Evolutionary conservation across 768 basidiomycete species (phyloP), one percentile per base, ranked within the genome.

Genomic region (Tulasnella sp.): DNA sequence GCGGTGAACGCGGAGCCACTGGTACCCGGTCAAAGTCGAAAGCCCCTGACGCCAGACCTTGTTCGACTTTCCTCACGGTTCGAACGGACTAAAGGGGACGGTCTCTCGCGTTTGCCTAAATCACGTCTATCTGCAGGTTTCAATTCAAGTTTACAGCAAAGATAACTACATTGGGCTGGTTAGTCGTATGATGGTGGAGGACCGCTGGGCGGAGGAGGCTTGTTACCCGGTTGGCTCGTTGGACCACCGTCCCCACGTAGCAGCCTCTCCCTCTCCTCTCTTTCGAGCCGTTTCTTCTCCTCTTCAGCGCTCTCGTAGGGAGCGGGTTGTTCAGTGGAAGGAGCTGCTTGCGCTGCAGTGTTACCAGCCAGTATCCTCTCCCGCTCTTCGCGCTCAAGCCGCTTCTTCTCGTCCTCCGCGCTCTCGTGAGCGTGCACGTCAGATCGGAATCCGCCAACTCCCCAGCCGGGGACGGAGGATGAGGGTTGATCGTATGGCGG

Each of bases 271-370:
- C 85, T 84, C 79, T 91, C 90, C 80, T 92, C 90, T 67, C 87
- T 86, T 81, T 91, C 90, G 40, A 91, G 84, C n/a, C 89, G 84
- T 79, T 80, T 85, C 85, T 92, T 91, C 84, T 91, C 90, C 67
- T 90, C 90, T 80, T 87, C 88, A 0, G 89, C 90, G 71, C 85
- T 86, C 81, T 88, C 89, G 37, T 81, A 85, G 76, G 82, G 82
- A 17, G 69, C 45, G n/a, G 17, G 82, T 77, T 38, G 79, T 67
- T 17, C 82, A 83, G 6, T 79, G 83, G 22, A 81, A 83, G 25
- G 83, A 9, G 74, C 75, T 31, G 77, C 80, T 34, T 75, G 12
- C 71, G 69, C 22, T 75, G 68, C 19, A 54, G 70, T n/a, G 72
- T 40, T 8, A 71, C 67, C 67, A 78, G 69, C 29, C 58, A 76